Percentiles rank a stretch among this genome's conserved stretches.
phyloP scores from a whole-genome alignment of 805 yeast species.

The Candida ascalaphidarum region DNA sequence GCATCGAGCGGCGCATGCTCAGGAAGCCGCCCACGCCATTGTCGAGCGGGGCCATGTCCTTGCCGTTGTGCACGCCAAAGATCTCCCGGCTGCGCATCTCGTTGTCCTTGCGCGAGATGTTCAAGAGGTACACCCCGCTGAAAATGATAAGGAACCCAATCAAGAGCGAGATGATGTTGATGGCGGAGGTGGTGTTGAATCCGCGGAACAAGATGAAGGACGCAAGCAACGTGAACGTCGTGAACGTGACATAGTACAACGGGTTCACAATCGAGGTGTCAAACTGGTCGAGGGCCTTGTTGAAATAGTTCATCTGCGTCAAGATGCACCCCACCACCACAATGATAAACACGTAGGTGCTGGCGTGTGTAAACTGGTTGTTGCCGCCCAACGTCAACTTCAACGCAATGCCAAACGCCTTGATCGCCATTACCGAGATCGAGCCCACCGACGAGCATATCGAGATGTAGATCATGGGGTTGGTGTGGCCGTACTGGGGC shows the following conservation, averaged over 20 bases:
- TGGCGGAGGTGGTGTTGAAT: conserved; percentile 74
- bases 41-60: conserved; percentile 62
- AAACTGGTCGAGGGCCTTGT: conserved; percentile 87
- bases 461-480: conserved; percentile 84
- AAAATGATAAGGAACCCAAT: conserved; percentile 84
- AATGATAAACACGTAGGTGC: conserved; percentile 72
- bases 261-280: conserved; percentile 92
- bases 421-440: conserved; percentile 83
- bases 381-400: conserved; percentile 78
- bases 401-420: conserved; percentile 88
- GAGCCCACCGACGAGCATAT: conserved; percentile 89
- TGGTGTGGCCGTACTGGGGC: conserved; percentile 68
- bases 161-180: conserved; percentile 70
- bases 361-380: conserved; percentile 78
- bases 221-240: conserved; percentile 80
- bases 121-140: conserved; percentile 77
- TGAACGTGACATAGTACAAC: conserved; percentile 81
- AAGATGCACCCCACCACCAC: conserved; percentile 76
- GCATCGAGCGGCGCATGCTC: conserved; percentile 72
- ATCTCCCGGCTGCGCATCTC: conserved; percentile 47
- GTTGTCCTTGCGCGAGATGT: conserved; percentile 62
- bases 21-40: conserved; percentile 68
- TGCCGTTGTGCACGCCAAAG: conserved; percentile 48
- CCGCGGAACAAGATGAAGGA: conserved; percentile 82
- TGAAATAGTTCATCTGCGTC: conserved; percentile 90